Evolutionary conservation across 805 yeast genomes (phyloP).

Genomic region (Saitoella complicata): DNA sequence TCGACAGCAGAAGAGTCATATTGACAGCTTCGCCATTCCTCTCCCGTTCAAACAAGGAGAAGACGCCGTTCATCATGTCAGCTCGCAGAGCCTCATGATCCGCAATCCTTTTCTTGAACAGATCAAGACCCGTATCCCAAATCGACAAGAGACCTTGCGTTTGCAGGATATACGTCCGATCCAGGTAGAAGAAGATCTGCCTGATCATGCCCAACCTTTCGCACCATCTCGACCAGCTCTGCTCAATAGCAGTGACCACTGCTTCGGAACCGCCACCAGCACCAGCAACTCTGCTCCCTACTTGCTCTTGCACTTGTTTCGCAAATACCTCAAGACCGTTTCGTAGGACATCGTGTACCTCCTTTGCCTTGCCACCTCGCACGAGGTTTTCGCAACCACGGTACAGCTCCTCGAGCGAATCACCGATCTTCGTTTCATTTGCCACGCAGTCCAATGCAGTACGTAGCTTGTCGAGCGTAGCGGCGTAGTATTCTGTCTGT

Average conservation of each 20-base stretch:
- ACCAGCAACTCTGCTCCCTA: slow-evolving; percentile 3
- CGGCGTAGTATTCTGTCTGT: slow-evolving; percentile 6
- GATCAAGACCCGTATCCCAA: slow-evolving; percentile 11
- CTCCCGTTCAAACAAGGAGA: slow-evolving; percentile 3
- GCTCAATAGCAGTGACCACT: slow-evolving; percentile 4
- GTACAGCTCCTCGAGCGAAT: slow-evolving; percentile 18
- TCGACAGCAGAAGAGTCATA: neutral
- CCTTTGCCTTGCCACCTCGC: slow-evolving; percentile 14
- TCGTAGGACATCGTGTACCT: slow-evolving; percentile 12
- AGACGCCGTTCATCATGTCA: slow-evolving; percentile 4
- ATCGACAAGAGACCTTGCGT: slow-evolving; percentile 10
- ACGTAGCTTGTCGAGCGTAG: slow-evolving; percentile 6
- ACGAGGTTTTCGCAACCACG: slow-evolving; percentile 20
- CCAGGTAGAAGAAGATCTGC: slow-evolving; percentile 19
- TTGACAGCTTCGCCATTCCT: slow-evolving; percentile 1
- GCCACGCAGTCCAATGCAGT: slow-evolving; percentile 8
- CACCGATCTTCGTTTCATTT: slow-evolving; percentile 1
- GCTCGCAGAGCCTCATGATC: slow-evolving; percentile 1
- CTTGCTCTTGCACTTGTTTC: slow-evolving; percentile 7
- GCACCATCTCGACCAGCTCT: slow-evolving; percentile 11
- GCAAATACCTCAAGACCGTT: neutral
- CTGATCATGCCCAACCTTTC: slow-evolving; percentile 12
- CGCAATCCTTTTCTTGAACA: slow-evolving; percentile 6
- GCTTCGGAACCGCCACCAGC: slow-evolving; percentile 1
- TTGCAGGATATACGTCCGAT: slow-evolving; percentile 16